Evolutionary conservation across 495 filamentous ascomycete genomes (phyloP), one percentile per base, ranked within the genome.

Genomic region (Paragyromitra xinjiangensis): DNA sequence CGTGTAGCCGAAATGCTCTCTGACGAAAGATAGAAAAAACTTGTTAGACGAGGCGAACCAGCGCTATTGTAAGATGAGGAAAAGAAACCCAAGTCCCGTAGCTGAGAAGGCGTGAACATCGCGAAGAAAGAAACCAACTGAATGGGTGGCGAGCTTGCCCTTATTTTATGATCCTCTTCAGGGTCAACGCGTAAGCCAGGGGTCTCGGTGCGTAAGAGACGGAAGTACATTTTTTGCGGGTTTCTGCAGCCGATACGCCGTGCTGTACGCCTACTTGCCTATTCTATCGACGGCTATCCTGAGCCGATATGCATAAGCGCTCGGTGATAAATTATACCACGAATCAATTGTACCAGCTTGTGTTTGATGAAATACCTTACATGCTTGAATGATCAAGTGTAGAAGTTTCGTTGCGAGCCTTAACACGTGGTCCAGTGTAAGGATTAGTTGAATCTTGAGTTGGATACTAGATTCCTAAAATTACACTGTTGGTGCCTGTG

Each of bases 291-390:
- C 19, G 24, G 53, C 16, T 29, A 69, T 48, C 53, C 67, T 59
- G 44, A 59, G 6, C 39, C 51, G 14, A 44, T 69, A 69, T 58
- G 51, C 51, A 58, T 58, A 61, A 39, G 40, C 67, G 40, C 53
- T 61, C 56, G 39, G 56, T 24, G 48, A 51, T n/a, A 61, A 37
- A n/a, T 19, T 5, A 12, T 61, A 3, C 29, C 26, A 37, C 56
- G 24, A 39, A 61, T 37, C 56, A 61, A 19, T 61, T 39, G 8
- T n/a, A 12, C 56, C 9, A 61, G 56, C 12, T 6, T 37, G 29
- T 6, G 12, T 61, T 37, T 37, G 29, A 2, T 16, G 26, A 61
- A 19, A 37, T 34, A 34, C 26, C 26, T 58, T 58, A 34, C 8
- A 29, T 56, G 12, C 22, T 59, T 37, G 56, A 39, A 12, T 16